phyloP scores from a whole-genome alignment of 805 yeast genomes.

The Cyberlindnera sargentensis region DNA sequence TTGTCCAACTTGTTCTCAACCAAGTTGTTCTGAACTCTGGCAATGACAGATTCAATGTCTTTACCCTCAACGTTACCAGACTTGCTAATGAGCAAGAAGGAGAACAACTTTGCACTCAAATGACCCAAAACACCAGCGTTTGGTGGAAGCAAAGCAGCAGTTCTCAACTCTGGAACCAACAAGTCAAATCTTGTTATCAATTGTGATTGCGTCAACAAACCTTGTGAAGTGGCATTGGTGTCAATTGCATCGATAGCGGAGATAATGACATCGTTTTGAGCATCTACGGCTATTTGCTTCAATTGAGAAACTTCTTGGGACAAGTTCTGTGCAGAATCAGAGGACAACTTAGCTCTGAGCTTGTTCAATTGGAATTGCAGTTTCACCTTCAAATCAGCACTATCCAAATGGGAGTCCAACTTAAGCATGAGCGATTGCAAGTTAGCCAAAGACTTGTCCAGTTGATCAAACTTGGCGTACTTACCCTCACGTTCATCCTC shows the following conservation, averaged over 20 bases:
- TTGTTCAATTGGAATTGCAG: slow-evolving; percentile 38
- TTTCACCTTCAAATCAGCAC: slow-evolving; percentile 32
- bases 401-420: slow-evolving; percentile 31
- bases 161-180: slow-evolving; percentile 78
- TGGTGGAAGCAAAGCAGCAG: slow-evolving; percentile 85
- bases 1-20: slow-evolving; percentile 69
- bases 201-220: slow-evolving; percentile 43
- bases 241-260: slow-evolving; percentile 44
- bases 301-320: slow-evolving; percentile 15
- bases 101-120: slow-evolving; percentile 69
- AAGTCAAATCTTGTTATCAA: slow-evolving; percentile 38
- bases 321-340: slow-evolving; percentile 31
- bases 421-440: slow-evolving; percentile 47
- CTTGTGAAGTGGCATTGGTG: slow-evolving; percentile 33
- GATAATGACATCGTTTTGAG: slow-evolving; percentile 39
- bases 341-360: slow-evolving; percentile 34
- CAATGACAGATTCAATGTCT: slow-evolving; percentile 84
- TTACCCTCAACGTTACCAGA: slow-evolving; percentile 73
- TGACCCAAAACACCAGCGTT: slow-evolving; percentile 95
- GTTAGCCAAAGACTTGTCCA: slow-evolving; percentile 45
- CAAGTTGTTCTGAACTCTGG: slow-evolving; percentile 74
- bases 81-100: slow-evolving; percentile 69
- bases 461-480: slow-evolving; percentile 57
- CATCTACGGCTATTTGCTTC: slow-evolving; percentile 31
- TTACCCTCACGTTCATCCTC: slow-evolving; percentile 76